Evolutionary conservation across 331 rosid genomes (phyloP).

Genomic region (Quercus phellos): DNA sequence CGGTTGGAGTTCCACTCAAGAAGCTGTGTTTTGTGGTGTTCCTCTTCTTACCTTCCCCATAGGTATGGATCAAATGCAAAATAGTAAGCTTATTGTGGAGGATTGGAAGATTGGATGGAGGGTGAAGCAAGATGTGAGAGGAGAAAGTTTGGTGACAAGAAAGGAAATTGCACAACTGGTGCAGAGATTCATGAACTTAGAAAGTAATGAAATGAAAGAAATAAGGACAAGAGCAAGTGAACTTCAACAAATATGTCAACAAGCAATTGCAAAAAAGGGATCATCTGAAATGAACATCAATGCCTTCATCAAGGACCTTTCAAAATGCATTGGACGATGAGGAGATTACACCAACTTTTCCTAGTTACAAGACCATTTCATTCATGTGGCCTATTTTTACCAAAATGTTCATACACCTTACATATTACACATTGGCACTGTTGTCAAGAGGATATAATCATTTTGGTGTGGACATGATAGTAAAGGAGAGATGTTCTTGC

Average conservation of each 20-base stretch:
- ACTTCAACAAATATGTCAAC: slow-evolving; percentile 10
- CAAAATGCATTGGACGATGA: too few relatives aligned
- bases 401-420: too few relatives aligned
- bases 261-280: slow-evolving; percentile 23
- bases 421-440: too few relatives aligned
- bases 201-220: slow-evolving; percentile 19
- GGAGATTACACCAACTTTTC: too few relatives aligned
- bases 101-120: slow-evolving; percentile 52
- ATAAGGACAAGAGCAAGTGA: slow-evolving; percentile 25
- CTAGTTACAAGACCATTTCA: too few relatives aligned
- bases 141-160: slow-evolving; percentile 21
- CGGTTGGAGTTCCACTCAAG: slow-evolving; percentile 52
- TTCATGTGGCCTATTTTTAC: too few relatives aligned
- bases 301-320: slow-evolving; percentile 18
- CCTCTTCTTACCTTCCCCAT: slow-evolving; percentile 48
- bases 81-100: slow-evolving; percentile 30
- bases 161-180: slow-evolving; percentile 29
- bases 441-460: too few relatives aligned
- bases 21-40: slow-evolving; percentile 39
- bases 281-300: slow-evolving; percentile 24
- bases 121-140: slow-evolving; percentile 22
- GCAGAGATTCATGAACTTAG: slow-evolving; percentile 36
- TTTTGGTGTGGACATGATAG: too few relatives aligned
- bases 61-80: slow-evolving; percentile 32
- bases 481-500: too few relatives aligned